These are phyloP conservation scores for Polytolypa hystricis DNA, from an alignment of 2,329 filamentous ascomycete genomes.

Conservation along the genomic window DNA sequence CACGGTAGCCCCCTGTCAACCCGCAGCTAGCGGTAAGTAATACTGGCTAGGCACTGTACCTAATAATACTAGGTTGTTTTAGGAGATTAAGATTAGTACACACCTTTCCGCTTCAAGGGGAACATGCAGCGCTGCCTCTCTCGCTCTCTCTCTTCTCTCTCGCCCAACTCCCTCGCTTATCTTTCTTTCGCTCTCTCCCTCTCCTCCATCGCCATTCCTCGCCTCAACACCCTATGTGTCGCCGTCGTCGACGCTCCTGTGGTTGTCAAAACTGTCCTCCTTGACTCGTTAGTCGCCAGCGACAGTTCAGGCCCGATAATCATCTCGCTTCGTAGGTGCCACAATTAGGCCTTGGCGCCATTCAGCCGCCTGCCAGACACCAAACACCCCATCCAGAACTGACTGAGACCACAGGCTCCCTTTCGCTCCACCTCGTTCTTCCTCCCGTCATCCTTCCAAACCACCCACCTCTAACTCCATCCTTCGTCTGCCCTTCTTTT, in stretches of 20 bases:
- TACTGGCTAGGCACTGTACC: no score
- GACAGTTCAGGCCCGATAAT: neutral
- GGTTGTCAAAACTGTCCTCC: slow-evolving; percentile 7
- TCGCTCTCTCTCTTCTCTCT: slow-evolving; percentile 7
- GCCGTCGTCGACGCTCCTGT: slow-evolving; percentile 2
- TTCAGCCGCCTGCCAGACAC: slow-evolving; percentile 3
- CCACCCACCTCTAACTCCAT: neutral
- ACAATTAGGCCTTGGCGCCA: slow-evolving; percentile 1
- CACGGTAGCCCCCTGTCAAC: no score
- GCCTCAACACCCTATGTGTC: slow-evolving; percentile 2
- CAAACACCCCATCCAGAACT: slow-evolving; percentile 6
- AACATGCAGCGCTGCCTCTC: no score
- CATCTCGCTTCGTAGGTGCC: slow-evolving; percentile 9
- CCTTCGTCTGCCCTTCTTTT: no score
- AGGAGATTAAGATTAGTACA: no score
- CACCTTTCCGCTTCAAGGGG: no score
- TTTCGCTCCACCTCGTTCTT: no score
- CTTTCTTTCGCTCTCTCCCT: slow-evolving; percentile 9
- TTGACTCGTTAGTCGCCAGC: slow-evolving; percentile 13
- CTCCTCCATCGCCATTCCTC: slow-evolving; percentile 14
- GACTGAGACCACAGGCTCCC: neutral
- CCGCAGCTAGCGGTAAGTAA: no score
- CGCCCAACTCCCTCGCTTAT: slow-evolving; percentile 15
- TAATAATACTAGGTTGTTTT: no score
- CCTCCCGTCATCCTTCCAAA: neutral